Base-by-base conservation (phyloP, 1,284 basidiomycete genomes). In the Irpex sp. region DNA sequence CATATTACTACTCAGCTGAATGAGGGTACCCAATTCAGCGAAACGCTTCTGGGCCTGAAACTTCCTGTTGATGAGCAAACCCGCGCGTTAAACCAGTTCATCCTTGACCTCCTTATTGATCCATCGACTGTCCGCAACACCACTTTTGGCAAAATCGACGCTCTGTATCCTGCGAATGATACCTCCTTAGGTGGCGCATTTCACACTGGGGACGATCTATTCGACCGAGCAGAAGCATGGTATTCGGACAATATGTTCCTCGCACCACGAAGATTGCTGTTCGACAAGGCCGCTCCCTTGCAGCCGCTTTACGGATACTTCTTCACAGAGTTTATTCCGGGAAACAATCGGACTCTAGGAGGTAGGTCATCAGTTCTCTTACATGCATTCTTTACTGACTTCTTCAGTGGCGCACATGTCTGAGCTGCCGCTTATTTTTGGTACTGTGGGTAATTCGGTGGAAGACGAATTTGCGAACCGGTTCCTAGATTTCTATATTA, bases 221-320 rank as follows among this genome's bases (percentile, higher is more conserved):
- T 84, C 59, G 85, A 87, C 66, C 73, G 85, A 59, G 81, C 78
- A 0, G 79, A 74, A 58, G 76, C 84, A 1, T 87, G 81, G 80
- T 87, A 86, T 67, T 82, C 81, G 0, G 83, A 83, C 64, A 75
- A 79, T 60, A 85, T 85, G 82, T 87, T 79, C 69, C 74, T 86
- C 21, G 74, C 80, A 0, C 75, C 82, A 0, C 71, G 84, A 44
- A 75, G 84, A 51, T 73, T 80, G 49, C 81, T 86, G 58, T 83
- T 84, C 64, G 72, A 81, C 37, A 75, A 79, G 44, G 84, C 79
- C 0, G 77, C 84, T 0, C 64, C 76, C 0, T 67, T 75, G n/a
- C 84, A 84, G 64, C 79, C 79, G 0, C 77, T 82, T 66, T 87
- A 80, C 70, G 82, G 72, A 0, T 87, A 87, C 66, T 78, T 81